These are phyloP conservation scores for Amoebophrya sp. DNA, from an alignment of 169 alveolate genomes.

Conservation along the genomic window DNA sequence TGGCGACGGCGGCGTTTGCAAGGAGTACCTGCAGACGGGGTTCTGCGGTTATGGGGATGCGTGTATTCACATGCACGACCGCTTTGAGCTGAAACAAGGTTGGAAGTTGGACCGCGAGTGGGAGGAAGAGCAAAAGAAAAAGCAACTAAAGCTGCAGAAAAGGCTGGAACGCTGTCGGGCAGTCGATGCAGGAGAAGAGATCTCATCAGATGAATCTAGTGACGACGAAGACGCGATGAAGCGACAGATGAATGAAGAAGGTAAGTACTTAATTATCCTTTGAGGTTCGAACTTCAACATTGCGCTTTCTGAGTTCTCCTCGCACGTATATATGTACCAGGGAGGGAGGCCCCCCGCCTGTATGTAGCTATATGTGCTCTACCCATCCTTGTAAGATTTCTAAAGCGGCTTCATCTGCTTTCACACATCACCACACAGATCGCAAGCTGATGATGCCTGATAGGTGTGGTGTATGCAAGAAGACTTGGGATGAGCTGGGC, in stretches of 20 bases:
- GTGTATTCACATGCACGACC: constrained; percentile 73
- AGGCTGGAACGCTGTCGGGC: background rate
- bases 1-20: constrained; percentile 54
- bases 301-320: too few relatives aligned
- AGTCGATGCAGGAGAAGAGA: background rate
- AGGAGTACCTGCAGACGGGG: constrained; percentile 76
- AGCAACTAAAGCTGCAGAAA: background rate
- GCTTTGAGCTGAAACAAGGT: constrained; percentile 72
- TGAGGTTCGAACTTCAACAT: too few relatives aligned
- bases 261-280: too few relatives aligned
- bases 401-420: too few relatives aligned
- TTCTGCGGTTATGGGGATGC: constrained; percentile 77
- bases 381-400: too few relatives aligned
- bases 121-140: constrained; percentile 36
- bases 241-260: too few relatives aligned
- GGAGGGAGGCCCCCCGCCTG: too few relatives aligned
- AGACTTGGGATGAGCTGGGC: background rate
- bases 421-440: background rate
- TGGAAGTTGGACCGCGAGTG: constrained; percentile 56
- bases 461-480: background rate
- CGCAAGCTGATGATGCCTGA: background rate
- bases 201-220: background rate
- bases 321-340: too few relatives aligned
- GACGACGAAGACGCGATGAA: background rate
- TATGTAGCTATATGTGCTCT: too few relatives aligned